Evolutionary conservation across 306 rosid species (phyloP).

Genomic region (Vachellia pachyceras): DNA sequence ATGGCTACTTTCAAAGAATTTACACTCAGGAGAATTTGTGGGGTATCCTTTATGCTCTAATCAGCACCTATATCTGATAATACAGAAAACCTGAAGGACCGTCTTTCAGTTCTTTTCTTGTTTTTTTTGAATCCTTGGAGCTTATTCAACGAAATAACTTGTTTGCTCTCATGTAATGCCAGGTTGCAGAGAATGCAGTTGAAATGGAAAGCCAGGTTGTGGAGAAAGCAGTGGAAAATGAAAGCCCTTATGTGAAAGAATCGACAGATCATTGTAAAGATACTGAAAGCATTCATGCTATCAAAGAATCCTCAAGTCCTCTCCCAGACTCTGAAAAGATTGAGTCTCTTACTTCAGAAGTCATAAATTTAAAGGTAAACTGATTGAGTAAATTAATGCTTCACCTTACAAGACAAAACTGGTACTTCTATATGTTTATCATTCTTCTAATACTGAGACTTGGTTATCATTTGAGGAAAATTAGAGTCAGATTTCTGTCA

Average conservation of each 20-base stretch:
- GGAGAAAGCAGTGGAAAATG: constrained; percentile 50
- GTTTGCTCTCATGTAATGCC: constrained; percentile 52
- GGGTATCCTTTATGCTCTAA: constrained; percentile 28
- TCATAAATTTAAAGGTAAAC: constrained; percentile 67
- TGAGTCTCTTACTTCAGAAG: constrained; percentile 60
- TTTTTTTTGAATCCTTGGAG: constrained; percentile 22
- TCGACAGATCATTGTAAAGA: constrained; percentile 42
- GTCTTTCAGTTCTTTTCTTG: constrained; percentile 15
- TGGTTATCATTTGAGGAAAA: constrained; percentile 19
- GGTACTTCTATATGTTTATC: neutral
- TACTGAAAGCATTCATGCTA: constrained; percentile 45
- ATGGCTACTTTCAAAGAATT: constrained; percentile 18
- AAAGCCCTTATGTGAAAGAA: constrained; percentile 46
- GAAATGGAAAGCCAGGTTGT: constrained; percentile 37
- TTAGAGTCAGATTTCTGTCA: neutral
- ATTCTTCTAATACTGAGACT: constrained; percentile 12
- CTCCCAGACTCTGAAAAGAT: constrained; percentile 45
- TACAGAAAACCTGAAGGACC: constrained; percentile 25
- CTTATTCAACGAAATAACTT: constrained; percentile 48
- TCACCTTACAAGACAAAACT: constrained; percentile 13
- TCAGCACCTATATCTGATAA: constrained; percentile 17
- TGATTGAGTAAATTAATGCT: constrained; percentile 27
- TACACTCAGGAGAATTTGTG: constrained; percentile 18
- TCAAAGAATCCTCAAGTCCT: constrained; percentile 53
- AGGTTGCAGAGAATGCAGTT: constrained; percentile 41